Base-by-base conservation (phyloP, 1,284 basidiomycete species). In the Cryptococcus sp. region DNA sequence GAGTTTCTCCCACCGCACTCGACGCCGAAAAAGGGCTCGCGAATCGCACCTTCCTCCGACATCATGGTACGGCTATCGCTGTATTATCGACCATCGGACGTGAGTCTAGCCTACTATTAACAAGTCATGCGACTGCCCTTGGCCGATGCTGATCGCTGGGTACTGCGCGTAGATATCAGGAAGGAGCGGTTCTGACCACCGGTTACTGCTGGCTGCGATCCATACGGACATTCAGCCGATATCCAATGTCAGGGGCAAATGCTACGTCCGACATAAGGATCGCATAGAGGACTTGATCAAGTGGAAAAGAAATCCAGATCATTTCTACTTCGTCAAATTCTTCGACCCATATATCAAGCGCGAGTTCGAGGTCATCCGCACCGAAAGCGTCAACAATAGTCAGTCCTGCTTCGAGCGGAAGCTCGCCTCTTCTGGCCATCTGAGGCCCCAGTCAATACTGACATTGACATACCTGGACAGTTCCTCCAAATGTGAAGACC, bases 341-440 rank as follows among this genome's bases (percentile, higher is more conserved):
- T 97, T 93, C 77, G 95, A 99, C 80, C 91, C 94, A 47, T 98
- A 97, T 80, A 91, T 97, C 78, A 94, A 96, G 81, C 91, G 93
- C 77, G 95, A 96, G 80, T 97, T 95, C 79, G 96, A 99, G 78
- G 89, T 98, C 66, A 87, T 99, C 58, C 88, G 90, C 55, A 87
- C 91, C 25, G 85, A 85, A 49, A 89, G 89, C 70, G 87, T 96
- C 58, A 86, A 88, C 67, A 99, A 99, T 78, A 83, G 93, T 96
- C 75, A 70, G 91, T 85, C 3, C 17, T 30, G 11, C 30, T 30
- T 7, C 7, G 10, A 19, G 39, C 17, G 50, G 11, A 19, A 19
- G 30, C 30, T 35, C 30, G 30, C 30, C 13, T 35, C 13, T 4
- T 13, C 30, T 35, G 30, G 10, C 30, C 30, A 35, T 25, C 49